These are phyloP conservation scores for Tetrapisispora taiwanensis DNA, from an alignment of 805 yeast species.

Conservation along the genomic window DNA sequence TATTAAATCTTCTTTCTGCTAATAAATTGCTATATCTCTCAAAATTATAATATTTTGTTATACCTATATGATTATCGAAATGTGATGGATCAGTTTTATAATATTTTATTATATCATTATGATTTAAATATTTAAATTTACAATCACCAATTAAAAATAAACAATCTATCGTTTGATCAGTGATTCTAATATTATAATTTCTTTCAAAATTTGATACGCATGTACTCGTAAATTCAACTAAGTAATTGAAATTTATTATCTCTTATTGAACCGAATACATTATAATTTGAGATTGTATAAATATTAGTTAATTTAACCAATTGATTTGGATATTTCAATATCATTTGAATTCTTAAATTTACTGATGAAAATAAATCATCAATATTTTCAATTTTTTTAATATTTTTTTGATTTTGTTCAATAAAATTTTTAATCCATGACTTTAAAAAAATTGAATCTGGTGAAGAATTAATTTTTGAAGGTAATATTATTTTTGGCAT, in stretches of 20 bases:
- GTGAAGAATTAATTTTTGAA: slow-evolving; percentile 5
- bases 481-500: slow-evolving; percentile 17
- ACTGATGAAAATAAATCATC: slow-evolving; percentile 4
- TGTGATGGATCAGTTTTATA: not conserved
- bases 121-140: slow-evolving; percentile 4
- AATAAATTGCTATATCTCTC: not conserved
- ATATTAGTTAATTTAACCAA: slow-evolving; percentile 16
- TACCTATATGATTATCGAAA: not conserved
- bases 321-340: not conserved
- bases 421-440: slow-evolving; percentile 17
- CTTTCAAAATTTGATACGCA: slow-evolving; percentile 25
- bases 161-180: slow-evolving; percentile 18
- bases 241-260: slow-evolving; percentile 19
- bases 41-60: not conserved
- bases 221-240: slow-evolving; percentile 26
- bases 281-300: slow-evolving; percentile 13
- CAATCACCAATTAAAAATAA: slow-evolving; percentile 22
- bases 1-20: slow-evolving; percentile 1
- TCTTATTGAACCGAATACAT: slow-evolving; percentile 20
- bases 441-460: slow-evolving; percentile 18
- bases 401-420: slow-evolving; percentile 1
- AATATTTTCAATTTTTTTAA: slow-evolving; percentile 1
- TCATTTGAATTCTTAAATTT: slow-evolving; percentile 11
- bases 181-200: slow-evolving; percentile 15
- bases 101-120: not conserved